These are phyloP conservation scores for Xerocomus spinulosus DNA, from an alignment of 768 basidiomycete genomes.

Conservation along the genomic window DNA sequence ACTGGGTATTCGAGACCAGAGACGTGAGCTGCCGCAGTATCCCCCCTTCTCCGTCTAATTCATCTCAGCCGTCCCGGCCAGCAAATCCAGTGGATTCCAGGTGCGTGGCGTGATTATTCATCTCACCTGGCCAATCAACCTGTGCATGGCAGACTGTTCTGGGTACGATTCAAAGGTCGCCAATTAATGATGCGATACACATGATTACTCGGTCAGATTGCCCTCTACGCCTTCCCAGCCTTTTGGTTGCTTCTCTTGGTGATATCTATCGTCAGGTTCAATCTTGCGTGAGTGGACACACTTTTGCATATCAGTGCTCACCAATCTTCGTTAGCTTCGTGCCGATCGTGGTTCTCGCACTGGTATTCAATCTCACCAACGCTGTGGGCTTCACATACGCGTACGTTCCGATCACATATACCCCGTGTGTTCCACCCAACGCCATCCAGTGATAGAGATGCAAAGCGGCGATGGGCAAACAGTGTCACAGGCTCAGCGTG, in stretches of 20 bases:
- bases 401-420: conserved; percentile 40
- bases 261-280: conserved; percentile 85
- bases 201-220: conserved; percentile 49
- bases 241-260: conserved; percentile 86
- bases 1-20: conserved; percentile 97
- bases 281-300: conserved; percentile 61
- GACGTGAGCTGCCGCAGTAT: conserved; percentile 56
- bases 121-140: too few relatives aligned
- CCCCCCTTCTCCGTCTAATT: conserved; percentile 9
- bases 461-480: conserved; percentile 88
- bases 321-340: conserved; percentile 58
- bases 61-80: conserved; percentile 71
- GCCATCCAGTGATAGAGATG: conserved; percentile 72
- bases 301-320: conserved; percentile 8
- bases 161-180: conserved; percentile 47
- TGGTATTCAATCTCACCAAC: conserved; percentile 95
- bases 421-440: background rate
- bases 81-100: conserved; percentile 85
- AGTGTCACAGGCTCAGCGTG: conserved; percentile 65
- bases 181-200: conserved; percentile 11
- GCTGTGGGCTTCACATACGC: conserved; percentile 96
- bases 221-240: conserved; percentile 83
- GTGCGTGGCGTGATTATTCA: conserved; percentile 40
- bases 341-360: conserved; percentile 89
- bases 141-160: conserved; percentile 70